Percentiles rank a stretch among this genome's conserved stretches.
Evolutionary conservation across 495 filamentous ascomycete genomes (phyloP).

Genomic region (Pyronema domesticum): DNA sequence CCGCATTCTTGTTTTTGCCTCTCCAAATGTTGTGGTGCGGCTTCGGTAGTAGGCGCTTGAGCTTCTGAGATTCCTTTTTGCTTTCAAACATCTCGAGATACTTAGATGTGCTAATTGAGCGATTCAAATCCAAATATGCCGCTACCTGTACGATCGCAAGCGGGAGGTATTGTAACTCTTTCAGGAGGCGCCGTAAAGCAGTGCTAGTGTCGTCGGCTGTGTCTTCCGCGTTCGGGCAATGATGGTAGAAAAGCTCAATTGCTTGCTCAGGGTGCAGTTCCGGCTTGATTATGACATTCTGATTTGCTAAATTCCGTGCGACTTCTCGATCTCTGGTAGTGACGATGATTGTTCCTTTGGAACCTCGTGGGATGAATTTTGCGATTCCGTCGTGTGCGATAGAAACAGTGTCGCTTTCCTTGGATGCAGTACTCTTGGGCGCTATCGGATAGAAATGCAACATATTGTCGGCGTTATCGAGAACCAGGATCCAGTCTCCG

Average conservation of each 20-base stretch:
- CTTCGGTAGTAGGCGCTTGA: no score
- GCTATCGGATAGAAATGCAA: constrained; percentile 5
- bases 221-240: no score
- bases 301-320: not conserved
- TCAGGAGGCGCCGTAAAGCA: constrained; percentile 2
- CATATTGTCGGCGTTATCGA: constrained; percentile 13
- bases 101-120: not conserved
- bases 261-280: not conserved
- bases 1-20: no score
- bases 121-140: not conserved
- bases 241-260: not conserved
- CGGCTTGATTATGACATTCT: not conserved
- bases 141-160: constrained; percentile 8
- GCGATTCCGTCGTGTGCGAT: not conserved
- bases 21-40: no score
- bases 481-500: constrained; percentile 9
- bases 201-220: constrained; percentile 6
- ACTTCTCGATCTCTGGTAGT: constrained; percentile 23
- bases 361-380: constrained; percentile 10
- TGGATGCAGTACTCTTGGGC: no score
- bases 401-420: no score
- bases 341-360: constrained; percentile 21
- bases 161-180: constrained; percentile 7
- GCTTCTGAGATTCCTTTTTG: not conserved
- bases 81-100: not conserved